These are phyloP conservation scores for Suillus clintonianus DNA, from an alignment of 768 basidiomycete species.

Conservation along the genomic window DNA sequence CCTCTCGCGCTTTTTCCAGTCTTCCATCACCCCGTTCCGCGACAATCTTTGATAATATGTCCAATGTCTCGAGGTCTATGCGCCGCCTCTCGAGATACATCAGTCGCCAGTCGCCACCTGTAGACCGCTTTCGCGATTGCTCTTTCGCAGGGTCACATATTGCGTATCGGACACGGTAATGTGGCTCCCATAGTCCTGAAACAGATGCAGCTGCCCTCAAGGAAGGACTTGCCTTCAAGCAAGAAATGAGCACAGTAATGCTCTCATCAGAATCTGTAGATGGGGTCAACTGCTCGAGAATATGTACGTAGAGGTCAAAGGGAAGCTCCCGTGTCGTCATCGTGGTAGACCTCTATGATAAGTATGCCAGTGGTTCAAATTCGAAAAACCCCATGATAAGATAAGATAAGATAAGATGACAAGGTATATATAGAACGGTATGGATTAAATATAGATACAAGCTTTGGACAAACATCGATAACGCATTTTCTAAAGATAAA, in stretches of 20 bases:
- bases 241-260: constrained; percentile 40
- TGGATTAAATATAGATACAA: neutral
- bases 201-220: constrained; percentile 47
- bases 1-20: constrained; percentile 37
- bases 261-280: constrained; percentile 21
- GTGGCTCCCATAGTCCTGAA: constrained; percentile 50
- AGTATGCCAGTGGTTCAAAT: too few relatives aligned
- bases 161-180: constrained; percentile 52
- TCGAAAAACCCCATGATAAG: neutral
- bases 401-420: neutral
- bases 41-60: constrained; percentile 44
- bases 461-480: neutral
- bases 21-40: constrained; percentile 35
- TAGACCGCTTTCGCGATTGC: constrained; percentile 27
- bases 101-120: constrained; percentile 44
- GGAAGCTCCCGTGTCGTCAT: constrained; percentile 30
- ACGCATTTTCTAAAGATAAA: neutral
- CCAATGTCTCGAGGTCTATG: constrained; percentile 44
- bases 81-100: constrained; percentile 47
- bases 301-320: constrained; percentile 38
- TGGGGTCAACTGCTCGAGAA: constrained; percentile 37
- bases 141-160: constrained; percentile 42
- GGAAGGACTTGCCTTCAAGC: constrained; percentile 37
- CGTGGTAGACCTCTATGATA: neutral
- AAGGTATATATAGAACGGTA: neutral